Evolutionary conservation across 306 rosid genomes (phyloP), one percentile per base, ranked within the genome.

Genomic region (Prunus campanulata): DNA sequence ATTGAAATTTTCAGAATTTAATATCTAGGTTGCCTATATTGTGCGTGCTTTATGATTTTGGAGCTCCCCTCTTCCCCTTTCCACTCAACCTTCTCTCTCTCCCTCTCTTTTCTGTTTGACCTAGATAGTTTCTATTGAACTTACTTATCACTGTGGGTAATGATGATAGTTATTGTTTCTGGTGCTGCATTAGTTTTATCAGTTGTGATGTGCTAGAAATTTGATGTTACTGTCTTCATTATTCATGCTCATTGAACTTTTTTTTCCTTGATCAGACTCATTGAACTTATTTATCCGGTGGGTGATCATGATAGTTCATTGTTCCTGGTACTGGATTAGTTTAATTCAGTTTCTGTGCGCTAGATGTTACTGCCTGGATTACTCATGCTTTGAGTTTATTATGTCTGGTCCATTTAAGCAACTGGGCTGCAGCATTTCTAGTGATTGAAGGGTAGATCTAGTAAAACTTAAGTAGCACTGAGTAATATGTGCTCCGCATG

Each of bases 21-120:
- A 3, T 71, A 24, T 63, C 71, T 78, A 68, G 80, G 83, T 72
- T 85, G 75, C 84, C 57, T 73, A 57, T 61, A 72, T 66, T 73
- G 81, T 79, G 84, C 56, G 86, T 60, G 75, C 75, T 78, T 76
- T 75, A 65, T 76, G 72, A 76, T 71, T 75, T 82, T 62, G 76
- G 57, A 75, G 55, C 69, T 79, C 46, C 55, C 50, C 32, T 64
- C 74, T 24, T 55, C 25, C 39, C n/a, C 60, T 13, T 74, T 24
- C 30, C 44, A 32, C 39, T 56, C 24, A 8, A 11, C 29, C 22
- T 18, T 19, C 18, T 56, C 27, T 55, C 61, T 13, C 25, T 68
- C 29, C 1, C 42, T 13, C 12, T 10, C 49, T 22, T 24, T 76
- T 11, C 19, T 79, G 76, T 73, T 68, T 61, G 48, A 61, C 68